Evolutionary conservation across 257 asterid species (phyloP).

Genomic region (Vinca minor): DNA sequence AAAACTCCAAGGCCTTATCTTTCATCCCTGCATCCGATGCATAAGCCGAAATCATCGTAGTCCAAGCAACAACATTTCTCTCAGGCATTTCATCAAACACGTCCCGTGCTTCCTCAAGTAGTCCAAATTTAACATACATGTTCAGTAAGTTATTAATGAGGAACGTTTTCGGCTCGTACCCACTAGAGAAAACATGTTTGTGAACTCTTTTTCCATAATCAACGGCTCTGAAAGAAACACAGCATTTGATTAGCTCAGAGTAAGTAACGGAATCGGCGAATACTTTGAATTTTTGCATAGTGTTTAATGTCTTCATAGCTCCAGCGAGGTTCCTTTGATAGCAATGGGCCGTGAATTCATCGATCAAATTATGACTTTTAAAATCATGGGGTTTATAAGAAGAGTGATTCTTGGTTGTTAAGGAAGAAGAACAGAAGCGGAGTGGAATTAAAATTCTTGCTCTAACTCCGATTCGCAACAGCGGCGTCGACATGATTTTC

Average conservation of each 20-base stretch:
- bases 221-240: constrained; percentile 54
- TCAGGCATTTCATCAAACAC: constrained; percentile 62
- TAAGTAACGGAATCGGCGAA: constrained; percentile 65
- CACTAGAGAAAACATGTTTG: constrained; percentile 55
- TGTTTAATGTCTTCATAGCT: constrained; percentile 58
- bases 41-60: constrained; percentile 68
- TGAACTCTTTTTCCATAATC: constrained; percentile 53
- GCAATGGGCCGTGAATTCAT: constrained; percentile 45
- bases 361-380: background rate
- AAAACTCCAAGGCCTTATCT: constrained; percentile 48
- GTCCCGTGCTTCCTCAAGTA: constrained; percentile 50
- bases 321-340: constrained; percentile 51
- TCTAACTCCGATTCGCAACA: background rate
- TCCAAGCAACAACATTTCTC: constrained; percentile 71
- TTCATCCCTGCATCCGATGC: constrained; percentile 32
- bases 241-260: constrained; percentile 74
- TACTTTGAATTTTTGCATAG: constrained; percentile 47
- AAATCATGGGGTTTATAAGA: background rate
- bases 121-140: constrained; percentile 73
- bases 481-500: background rate
- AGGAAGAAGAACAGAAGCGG: constrained; percentile 6
- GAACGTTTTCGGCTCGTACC: constrained; percentile 74
- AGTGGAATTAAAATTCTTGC: background rate
- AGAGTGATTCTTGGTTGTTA: background rate
- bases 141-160: constrained; percentile 52